Evolutionary conservation across 768 basidiomycete genomes (phyloP), one percentile per base, ranked within the genome.

Genomic region (Boletus tylopilopsis): DNA sequence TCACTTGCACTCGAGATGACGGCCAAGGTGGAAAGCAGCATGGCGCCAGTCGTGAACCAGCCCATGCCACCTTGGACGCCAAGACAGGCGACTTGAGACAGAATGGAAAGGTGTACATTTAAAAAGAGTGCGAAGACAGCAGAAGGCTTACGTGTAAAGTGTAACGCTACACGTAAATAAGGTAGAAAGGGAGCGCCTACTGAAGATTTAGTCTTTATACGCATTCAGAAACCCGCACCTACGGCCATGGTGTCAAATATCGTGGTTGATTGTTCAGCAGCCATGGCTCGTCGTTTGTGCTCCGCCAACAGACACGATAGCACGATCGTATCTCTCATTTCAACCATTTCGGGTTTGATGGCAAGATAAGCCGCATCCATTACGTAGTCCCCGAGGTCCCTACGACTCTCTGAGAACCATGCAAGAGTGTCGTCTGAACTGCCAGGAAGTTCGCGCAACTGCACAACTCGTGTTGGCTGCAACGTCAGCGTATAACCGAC

Each of bases 1-100:
- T 71, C 72, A 5, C 50, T 78, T 10, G 61, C 54, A 18, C 65
- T 79, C 12, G 51, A 70, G 53, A 51, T 70, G 37, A 76, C 68
- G 2, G 68, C 73, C 0, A 51, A 29, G 56, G 39, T 66, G 15
- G 59, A 66, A 37, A 64, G 45, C 4, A 40, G 63, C 13, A 64
- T 66, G 63, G 4, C 22, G 2, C 34, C 46, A 4, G 54, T 66
- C 19, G 59, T 57, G 36, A 61, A 61, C 47, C 64, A 64, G 34
- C 62, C 64, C 4, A 61, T 66, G 64, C 61, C 63, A 35, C 30
- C 2, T 10, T 66, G 63, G 63, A 47, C 53, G 35, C 38, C 37
- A 12, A 56, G 63, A 30, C 40, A 52, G 15, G 60, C 50, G 18
- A 54, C 51, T 12, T 64, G 46, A 58, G 27, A 32, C 15, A 34